Percentiles rank a stretch among this genome's conserved stretches.
These are phyloP conservation scores for Plantago elongata DNA, from an alignment of 257 asterid genomes.

Conservation along the genomic window DNA sequence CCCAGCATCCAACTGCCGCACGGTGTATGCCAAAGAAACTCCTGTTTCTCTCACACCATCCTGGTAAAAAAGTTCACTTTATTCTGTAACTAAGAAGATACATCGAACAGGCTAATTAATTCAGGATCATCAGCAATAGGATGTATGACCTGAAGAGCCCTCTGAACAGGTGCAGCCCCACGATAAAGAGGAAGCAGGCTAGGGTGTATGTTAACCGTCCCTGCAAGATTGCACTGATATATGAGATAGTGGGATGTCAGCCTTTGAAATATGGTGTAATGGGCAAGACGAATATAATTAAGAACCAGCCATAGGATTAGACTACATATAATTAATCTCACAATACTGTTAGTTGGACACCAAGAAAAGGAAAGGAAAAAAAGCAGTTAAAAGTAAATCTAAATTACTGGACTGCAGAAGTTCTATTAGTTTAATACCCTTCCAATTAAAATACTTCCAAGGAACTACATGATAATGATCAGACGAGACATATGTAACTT, in stretches of 20 bases:
- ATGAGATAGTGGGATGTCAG: conserved; percentile 28
- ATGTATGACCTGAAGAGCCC: conserved; percentile 73
- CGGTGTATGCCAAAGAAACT: conserved; percentile 87
- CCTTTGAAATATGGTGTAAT: conserved; percentile 2
- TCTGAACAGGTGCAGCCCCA: conserved; percentile 99
- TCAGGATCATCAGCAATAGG: conserved; percentile 7
- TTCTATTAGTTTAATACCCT: background rate
- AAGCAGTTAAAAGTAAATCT: background rate
- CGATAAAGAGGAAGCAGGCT: conserved; percentile 92
- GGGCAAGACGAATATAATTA: conserved; percentile 2
- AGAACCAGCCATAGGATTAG: background rate
- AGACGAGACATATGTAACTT: background rate
- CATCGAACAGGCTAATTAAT: background rate
- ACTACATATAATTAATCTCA: background rate
- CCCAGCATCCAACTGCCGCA: conserved; percentile 88
- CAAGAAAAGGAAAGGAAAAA: background rate
- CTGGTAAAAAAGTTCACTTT: conserved; percentile 32
- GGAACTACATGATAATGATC: conserved; percentile 2
- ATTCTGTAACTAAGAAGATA: conserved; percentile 3
- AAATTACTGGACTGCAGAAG: background rate
- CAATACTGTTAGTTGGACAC: background rate
- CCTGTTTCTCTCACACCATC: conserved; percentile 93
- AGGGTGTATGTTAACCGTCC: conserved; percentile 92
- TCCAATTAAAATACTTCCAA: background rate
- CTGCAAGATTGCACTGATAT: conserved; percentile 42